These are phyloP conservation scores for Sanghuangporus weigelae DNA, from an alignment of 1,284 basidiomycete species.

Conservation along the genomic window DNA sequence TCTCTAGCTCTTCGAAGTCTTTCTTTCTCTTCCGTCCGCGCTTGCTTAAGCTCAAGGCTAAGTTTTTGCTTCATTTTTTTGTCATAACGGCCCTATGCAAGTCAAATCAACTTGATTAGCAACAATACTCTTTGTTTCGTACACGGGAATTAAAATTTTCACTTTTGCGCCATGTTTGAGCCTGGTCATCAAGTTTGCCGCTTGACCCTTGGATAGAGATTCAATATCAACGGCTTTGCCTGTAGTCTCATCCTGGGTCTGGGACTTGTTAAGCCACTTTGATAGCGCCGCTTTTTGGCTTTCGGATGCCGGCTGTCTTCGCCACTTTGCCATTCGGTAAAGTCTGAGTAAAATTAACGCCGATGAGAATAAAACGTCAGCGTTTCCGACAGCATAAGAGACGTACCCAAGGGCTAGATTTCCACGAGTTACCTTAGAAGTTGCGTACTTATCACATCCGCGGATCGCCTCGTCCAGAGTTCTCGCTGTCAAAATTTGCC, in stretches of 20 bases:
- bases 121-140: no score
- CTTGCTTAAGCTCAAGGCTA: slow-evolving; percentile 36
- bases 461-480: slow-evolving; percentile 53
- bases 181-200: slow-evolving; percentile 72
- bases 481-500: slow-evolving; percentile 48
- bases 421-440: slow-evolving; percentile 47
- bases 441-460: slow-evolving; percentile 66
- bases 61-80: slow-evolving; percentile 33
- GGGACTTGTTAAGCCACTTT: slow-evolving; percentile 46
- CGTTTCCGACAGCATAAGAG: not conserved
- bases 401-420: slow-evolving; percentile 42
- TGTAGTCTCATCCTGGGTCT: slow-evolving; percentile 18
- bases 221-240: slow-evolving; percentile 25
- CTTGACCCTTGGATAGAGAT: slow-evolving; percentile 68
- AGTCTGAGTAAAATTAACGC: slow-evolving; percentile 39
- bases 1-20: slow-evolving; percentile 43
- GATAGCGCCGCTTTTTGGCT: slow-evolving; percentile 60
- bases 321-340: slow-evolving; percentile 69
- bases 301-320: slow-evolving; percentile 57
- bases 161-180: slow-evolving; percentile 75
- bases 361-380: slow-evolving; percentile 15
- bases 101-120: not conserved
- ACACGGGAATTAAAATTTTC: slow-evolving; percentile 17
- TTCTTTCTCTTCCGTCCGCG: slow-evolving; percentile 40
- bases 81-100: slow-evolving; percentile 47